Conservation (phyloP, 495 filamentous ascomycete species). For the Geopyxis carbonaria region DNA sequence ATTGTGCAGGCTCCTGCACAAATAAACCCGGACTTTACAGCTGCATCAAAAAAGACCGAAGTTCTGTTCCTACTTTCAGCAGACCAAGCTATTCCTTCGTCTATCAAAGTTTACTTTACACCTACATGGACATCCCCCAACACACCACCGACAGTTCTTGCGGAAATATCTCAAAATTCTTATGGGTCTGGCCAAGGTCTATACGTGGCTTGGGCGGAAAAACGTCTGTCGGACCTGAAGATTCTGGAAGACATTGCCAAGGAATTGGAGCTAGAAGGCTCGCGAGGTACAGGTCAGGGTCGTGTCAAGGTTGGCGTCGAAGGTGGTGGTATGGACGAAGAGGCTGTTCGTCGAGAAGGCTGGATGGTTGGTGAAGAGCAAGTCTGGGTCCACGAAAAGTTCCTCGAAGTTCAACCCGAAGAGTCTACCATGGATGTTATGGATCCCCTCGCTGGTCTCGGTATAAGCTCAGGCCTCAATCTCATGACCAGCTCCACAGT, state of each 20-base stretch:
- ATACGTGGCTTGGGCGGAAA: constrained; percentile 20
- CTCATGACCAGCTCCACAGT: background rate
- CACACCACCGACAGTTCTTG: background rate
- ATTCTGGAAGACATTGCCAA: constrained; percentile 21
- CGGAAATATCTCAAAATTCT: constrained; percentile 2
- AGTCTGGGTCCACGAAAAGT: constrained; percentile 21
- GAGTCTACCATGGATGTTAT: background rate
- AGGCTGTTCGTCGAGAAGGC: constrained; percentile 21
- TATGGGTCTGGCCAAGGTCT: constrained; percentile 8
- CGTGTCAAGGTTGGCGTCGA: constrained; percentile 23
- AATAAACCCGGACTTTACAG: constrained; percentile 14
- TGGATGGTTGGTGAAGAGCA: constrained; percentile 26
- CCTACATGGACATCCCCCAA: constrained; percentile 16
- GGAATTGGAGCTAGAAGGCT: constrained; percentile 22
- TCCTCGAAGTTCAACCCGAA: constrained; percentile 8
- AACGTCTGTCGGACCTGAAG: constrained; percentile 17
- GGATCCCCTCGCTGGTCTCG: constrained; percentile 1
- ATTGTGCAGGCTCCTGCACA: constrained; percentile 23
- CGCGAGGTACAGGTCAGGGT: constrained; percentile 18
- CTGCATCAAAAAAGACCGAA: constrained; percentile 5
- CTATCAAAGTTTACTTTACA: constrained; percentile 14
- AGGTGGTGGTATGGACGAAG: constrained; percentile 24
- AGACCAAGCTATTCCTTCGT: constrained; percentile 8
- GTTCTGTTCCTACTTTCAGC: constrained; percentile 20
- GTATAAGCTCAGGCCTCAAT: background rate